phyloP scores from a whole-genome alignment of 106 monocot species.

The Dendrobium officinale region DNA sequence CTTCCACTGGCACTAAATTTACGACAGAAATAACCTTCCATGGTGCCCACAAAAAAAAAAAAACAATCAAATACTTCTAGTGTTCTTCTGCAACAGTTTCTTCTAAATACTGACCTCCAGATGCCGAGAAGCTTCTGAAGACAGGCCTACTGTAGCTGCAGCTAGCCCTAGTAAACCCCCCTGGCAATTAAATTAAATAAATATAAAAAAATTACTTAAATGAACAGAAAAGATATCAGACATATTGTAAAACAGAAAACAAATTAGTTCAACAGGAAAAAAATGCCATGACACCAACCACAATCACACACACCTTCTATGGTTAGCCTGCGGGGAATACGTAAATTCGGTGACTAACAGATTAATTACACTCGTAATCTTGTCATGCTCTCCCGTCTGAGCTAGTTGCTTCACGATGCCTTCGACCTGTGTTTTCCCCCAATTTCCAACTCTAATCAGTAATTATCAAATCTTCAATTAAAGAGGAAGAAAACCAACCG shows the following conservation, averaged over 20 bases:
- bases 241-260: neutral
- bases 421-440: slow-evolving; percentile 39
- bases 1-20: neutral
- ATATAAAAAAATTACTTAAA: neutral
- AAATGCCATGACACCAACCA: neutral
- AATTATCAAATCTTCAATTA: neutral
- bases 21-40: neutral
- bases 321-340: slow-evolving; percentile 24
- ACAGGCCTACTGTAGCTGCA: slow-evolving; percentile 87
- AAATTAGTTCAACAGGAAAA: neutral
- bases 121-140: slow-evolving; percentile 82
- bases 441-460: neutral
- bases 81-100: neutral
- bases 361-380: slow-evolving; percentile 16
- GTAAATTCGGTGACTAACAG: slow-evolving; percentile 18
- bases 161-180: slow-evolving; percentile 95
- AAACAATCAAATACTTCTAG: neutral
- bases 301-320: slow-evolving; percentile 57
- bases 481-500: slow-evolving; percentile 1
- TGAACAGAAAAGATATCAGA: neutral
- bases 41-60: neutral
- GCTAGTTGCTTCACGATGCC: slow-evolving; percentile 27
- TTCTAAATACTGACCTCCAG: slow-evolving; percentile 59
- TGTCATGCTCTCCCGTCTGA: slow-evolving; percentile 20
- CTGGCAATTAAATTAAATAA: slow-evolving; percentile 24